These are phyloP conservation scores for Prosopis cineraria DNA, from an alignment of 306 rosid species.

Conservation along the genomic window DNA sequence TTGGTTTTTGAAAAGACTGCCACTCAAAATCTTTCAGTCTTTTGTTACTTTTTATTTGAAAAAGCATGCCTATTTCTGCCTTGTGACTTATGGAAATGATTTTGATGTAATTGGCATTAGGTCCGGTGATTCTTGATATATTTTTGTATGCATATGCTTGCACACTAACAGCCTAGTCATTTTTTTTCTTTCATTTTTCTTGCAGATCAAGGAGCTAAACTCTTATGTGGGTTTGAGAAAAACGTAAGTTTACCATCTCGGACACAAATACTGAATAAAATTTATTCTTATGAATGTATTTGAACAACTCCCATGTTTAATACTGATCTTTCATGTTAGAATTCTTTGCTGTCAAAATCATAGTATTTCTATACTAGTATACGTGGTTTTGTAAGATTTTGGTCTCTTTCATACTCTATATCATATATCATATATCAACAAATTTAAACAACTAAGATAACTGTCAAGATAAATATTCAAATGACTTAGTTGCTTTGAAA, in stretches of 20 bases:
- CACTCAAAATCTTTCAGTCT: not conserved
- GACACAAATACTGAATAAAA: not conserved
- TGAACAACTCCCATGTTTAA: conserved; percentile 6
- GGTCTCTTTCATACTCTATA: not conserved
- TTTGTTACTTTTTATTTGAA: not conserved
- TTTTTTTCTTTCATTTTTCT: conserved; percentile 39
- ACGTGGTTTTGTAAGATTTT: not conserved
- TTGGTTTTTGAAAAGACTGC: not conserved
- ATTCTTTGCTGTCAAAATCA: not conserved
- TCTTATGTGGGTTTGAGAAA: conserved; percentile 92
- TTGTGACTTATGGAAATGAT: conserved; percentile 26
- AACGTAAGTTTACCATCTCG: conserved; percentile 62
- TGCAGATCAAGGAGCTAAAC: conserved; percentile 99
- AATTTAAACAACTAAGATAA: not conserved
- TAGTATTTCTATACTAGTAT: not conserved
- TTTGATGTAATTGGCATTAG: conserved; percentile 6
- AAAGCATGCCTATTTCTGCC: conserved; percentile 16
- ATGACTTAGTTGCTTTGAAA: not conserved
- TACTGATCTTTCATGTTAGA: conserved; percentile 3
- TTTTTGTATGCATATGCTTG: conserved; percentile 22
- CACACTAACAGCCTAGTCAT: conserved; percentile 12
- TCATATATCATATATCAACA: not conserved
- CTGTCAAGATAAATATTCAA: not conserved
- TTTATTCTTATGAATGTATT: conserved; percentile 16
- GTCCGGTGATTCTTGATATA: not conserved